Evolutionary conservation across 208 protist genomes (phyloP).

Genomic region (Porcisia deanei): DNA sequence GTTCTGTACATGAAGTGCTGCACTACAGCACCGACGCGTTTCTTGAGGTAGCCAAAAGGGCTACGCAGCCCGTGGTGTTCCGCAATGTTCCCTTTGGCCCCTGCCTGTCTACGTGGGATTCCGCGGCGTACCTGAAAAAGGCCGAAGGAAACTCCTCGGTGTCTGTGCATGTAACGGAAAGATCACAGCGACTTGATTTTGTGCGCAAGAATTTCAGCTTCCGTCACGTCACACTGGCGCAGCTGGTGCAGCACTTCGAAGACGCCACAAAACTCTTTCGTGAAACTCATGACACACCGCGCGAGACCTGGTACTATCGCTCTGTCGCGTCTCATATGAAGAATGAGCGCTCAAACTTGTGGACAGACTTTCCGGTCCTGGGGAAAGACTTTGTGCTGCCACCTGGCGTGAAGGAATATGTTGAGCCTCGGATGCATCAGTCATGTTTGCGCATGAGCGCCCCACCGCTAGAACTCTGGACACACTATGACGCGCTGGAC

Average conservation of each 20-base stretch:
- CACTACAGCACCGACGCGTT: constrained; percentile 51
- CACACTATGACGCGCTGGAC: constrained; percentile 94
- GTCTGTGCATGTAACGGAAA: constrained; percentile 78
- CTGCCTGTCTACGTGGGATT: constrained; percentile 58
- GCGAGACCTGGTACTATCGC: constrained; percentile 86
- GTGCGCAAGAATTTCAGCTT: constrained; percentile 91
- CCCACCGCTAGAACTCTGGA: constrained; percentile 90
- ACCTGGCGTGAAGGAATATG: constrained; percentile 33
- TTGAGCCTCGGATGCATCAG: constrained; percentile 79
- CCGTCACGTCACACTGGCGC: constrained; percentile 65
- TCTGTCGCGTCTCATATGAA: constrained; percentile 87
- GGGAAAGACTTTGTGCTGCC: constrained; percentile 79
- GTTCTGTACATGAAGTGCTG: constrained; percentile 37
- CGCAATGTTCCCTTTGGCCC: constrained; percentile 54
- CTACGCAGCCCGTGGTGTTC: constrained; percentile 66
- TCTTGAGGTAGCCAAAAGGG: constrained; percentile 23
- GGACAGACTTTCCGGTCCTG: constrained; percentile 74
- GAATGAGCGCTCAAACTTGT: constrained; percentile 82
- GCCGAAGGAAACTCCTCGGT: constrained; percentile 50
- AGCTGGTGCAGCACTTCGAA: constrained; percentile 71
- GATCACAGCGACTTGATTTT: constrained; percentile 80
- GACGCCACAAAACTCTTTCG: constrained; percentile 29
- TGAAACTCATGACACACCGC: constrained; percentile 6
- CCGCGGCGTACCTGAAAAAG: constrained; percentile 58
- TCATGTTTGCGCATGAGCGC: constrained; percentile 90